Base-by-base conservation (phyloP, 495 filamentous ascomycete genomes). In the Delitschia confertaspora region DNA sequence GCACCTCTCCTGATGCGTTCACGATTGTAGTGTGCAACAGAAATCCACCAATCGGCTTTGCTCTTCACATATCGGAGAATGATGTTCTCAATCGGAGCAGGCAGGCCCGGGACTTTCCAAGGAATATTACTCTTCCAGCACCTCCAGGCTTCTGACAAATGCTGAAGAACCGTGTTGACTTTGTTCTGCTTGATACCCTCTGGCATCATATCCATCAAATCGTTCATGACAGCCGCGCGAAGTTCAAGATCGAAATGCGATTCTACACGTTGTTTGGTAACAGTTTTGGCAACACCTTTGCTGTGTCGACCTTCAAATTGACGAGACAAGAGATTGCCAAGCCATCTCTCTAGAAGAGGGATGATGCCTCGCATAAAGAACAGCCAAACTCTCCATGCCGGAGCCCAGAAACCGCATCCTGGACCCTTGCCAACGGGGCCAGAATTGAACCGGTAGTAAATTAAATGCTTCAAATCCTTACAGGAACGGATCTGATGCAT, bases 91-190 rank as follows among this genome's bases (percentile, higher is more conserved):
- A 98, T 96, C 2, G 91, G 88, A 2, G 93, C 93, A 29, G 91
- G 91, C 37, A 98, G 64, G 21, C 91, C 91, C 41, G 91, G 91
- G 2, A 98, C 91, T 67, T 98, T 98, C 91, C 91, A 98, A 4
- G 91, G 91, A 55, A 98, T 96, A 58, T 98, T 98, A 72, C 88
- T 95, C 82, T 99, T 99, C 91, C 91, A 99, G 66, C 91, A 99
- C 63, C 91, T 74, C 91, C 91, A 99, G 6, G 91, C 91, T 66
- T 99, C 91, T 0, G 86, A 93, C 18, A 96, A 68, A 75, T 99
- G 91, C 57, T 99, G 91, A 33, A 99, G 70, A 24, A 99, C 89
- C 1, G 91, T 94, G 61, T 96, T 93, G 63, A 99, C 88, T 66
- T 99, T 99, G 66, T 89, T 99, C 60, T 95, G 89, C 67, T 95